Evolutionary conservation across 306 rosid species (phyloP), one percentile per base, ranked within the genome.

Genomic region (Vicia sativa): DNA sequence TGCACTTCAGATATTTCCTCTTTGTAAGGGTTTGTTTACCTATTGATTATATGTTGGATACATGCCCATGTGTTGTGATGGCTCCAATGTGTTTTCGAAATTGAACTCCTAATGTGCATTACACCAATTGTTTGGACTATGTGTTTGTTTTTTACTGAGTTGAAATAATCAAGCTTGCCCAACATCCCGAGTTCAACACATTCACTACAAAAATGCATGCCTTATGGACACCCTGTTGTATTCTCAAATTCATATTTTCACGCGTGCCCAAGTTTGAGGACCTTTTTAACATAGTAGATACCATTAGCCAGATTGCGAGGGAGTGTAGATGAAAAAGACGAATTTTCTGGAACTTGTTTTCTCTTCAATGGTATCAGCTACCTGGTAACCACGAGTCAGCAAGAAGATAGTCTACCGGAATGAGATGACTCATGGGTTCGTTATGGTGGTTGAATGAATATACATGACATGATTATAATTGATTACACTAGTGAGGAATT

Each of bases 1-100:
- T 48, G 71, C 50, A 39, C 67, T 21, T 29, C 11, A 48, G 18
- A 14, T 29, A 46, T 45, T 37, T 62, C 49, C 31, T 26, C 13
- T 19, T 4, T 59, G 61, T 28, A 23, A 15, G 2, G 9, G 38
- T 7, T 25, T 15, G 25, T 48, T 48, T 48, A 16, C 54, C 9
- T 4, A 48, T 48, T 19, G 18, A 15, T 48, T 15, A 14, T 46
- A 46, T 48, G 54, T 15, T 48, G 23, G 54, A 16, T 48, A 4
- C 18, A 15, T 48, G 54, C 38, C 38, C 38, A 34, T 34, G 7
- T 34, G 38, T 7, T 34, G 38, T 6, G 9, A 34, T 8, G 9
- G 38, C 21, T 15, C 21, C 18, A 15, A 46, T 15, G 1, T 46
- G 10, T 6, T 46, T 46, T 6, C 11, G 7, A 15, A 46, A 15